Base-by-base conservation (phyloP, 441 rosid genomes). In the Pelargonium myrrhifolium region DNA sequence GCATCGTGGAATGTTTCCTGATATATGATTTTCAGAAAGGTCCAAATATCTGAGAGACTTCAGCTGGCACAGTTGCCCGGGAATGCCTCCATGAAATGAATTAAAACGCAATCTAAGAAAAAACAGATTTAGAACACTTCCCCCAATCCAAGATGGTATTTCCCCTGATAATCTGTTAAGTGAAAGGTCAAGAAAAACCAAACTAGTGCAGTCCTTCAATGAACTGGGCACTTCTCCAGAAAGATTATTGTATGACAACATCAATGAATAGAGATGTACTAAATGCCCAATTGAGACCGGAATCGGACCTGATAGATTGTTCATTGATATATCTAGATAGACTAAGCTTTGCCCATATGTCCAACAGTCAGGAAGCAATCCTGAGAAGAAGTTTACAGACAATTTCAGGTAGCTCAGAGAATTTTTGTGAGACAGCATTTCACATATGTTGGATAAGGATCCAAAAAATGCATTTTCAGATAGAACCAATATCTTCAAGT, bases 211-310 rank as follows among this genome's bases (percentile, higher is more conserved):
- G 24, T 20, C 3, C n/a, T 43, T 65, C 20, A 65, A 22, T 11
- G 67, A 65, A 9, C 31, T 18, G 21, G 72, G 72, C 20, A 69
- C 49, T 9, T 20, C 28, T 12, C 72, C 66, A 1, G 60, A 40
- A 5, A 69, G 8, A n/a, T 62, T 18, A 59, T 65, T 65, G 2
- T 49, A 35, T 8, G 9, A 26, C 37, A 65, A 61, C 49, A 15
- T 2, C 15, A 65, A 12, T 1, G 26, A 26, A 0, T 6, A 0
- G 6, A 71, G 55, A 21, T 0, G 26, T 0, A 21, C 3, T 0
- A 10, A 5, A 10, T n/a, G 4, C 14, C 40, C 64, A 6, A 65
- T 40, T 9, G 42, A 15, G 35, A 26, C 31, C 0, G 74, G 65
- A 11, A 71, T 65, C 6, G 15, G 14, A 4, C 69, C 65, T 6